phyloP scores from a whole-genome alignment of 306 rosid species.

The Cicer cuneatum region DNA sequence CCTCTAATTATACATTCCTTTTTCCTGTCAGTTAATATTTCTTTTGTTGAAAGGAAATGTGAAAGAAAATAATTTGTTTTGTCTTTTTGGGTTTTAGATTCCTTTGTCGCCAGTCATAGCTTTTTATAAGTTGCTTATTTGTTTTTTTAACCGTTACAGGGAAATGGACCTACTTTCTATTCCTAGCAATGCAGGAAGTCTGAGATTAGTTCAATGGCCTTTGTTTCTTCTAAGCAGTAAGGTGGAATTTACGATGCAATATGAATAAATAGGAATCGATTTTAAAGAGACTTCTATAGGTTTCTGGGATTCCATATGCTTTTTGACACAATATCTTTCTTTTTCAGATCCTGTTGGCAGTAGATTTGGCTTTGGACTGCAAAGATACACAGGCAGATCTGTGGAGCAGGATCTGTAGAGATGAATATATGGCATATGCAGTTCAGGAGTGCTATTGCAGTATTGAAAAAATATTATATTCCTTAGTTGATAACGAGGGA shows the following conservation, averaged over 20 bases:
- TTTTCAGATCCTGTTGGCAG: slow-evolving; percentile 82
- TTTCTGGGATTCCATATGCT: slow-evolving; percentile 20
- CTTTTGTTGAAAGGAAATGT: neutral
- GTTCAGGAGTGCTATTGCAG: slow-evolving; percentile 86
- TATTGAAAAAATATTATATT: slow-evolving; percentile 79
- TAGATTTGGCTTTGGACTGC: slow-evolving; percentile 96
- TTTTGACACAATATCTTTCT: slow-evolving; percentile 17
- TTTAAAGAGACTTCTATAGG: slow-evolving; percentile 11
- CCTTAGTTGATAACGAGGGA: slow-evolving; percentile 85
- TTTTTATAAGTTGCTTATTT: slow-evolving; percentile 12
- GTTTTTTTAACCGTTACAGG: slow-evolving; percentile 57
- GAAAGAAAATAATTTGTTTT: slow-evolving; percentile 11
- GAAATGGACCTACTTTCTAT: slow-evolving; percentile 90
- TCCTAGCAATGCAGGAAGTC: slow-evolving; percentile 92
- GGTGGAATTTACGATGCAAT: slow-evolving; percentile 54
- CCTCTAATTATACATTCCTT: neutral
- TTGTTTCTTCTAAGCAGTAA: slow-evolving; percentile 96
- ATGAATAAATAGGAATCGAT: slow-evolving; percentile 32
- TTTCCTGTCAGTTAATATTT: neutral
- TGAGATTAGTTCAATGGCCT: slow-evolving; percentile 97
- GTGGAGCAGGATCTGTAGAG: slow-evolving; percentile 87
- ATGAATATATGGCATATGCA: slow-evolving; percentile 96
- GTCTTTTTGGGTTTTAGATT: slow-evolving; percentile 14
- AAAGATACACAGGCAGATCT: slow-evolving; percentile 83
- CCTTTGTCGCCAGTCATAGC: slow-evolving; percentile 1